Base-by-base conservation (phyloP, 1,284 basidiomycete genomes). In the Ustilago trichophora region DNA sequence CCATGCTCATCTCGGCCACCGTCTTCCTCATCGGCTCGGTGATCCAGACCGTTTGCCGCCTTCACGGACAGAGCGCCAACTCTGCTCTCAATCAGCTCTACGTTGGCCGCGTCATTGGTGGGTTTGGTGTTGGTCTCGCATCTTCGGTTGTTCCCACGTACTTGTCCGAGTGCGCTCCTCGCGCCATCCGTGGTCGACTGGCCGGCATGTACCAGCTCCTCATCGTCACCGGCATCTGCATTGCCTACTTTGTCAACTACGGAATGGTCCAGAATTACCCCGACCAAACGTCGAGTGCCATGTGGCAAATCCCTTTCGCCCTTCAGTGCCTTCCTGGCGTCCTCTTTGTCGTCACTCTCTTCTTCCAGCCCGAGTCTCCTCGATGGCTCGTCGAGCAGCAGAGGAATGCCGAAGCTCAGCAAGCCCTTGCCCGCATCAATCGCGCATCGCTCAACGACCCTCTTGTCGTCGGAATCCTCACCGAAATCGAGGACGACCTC, bases 181-280 rank as follows among this genome's bases (percentile, higher is more conserved):
- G 69, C 44, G 54, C 76, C 31, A 72, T 76, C n/a, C 76, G 78
- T 34, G 78, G 78, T 24, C 33, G 78, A 26, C 75, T 82, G 48
- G 80, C 80, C 21, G 76, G 75, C 40, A 77, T 77, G 49, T 84
- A 83, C 82, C 83, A 84, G 70, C 78, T 84, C 3, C 60, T 73
- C 29, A 73, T 69, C 38, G 76, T 78, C 22, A 68, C 72, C 26
- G 77, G 77, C 38, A 78, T 78, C 52, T 69, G 54, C 31, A 3
- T 71, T 15, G 54, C 63, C 46, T 66, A 62, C 36, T 66, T 62
- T 43, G 47, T 66, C 57, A 63, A 66, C 63, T 71, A 66, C 37
- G 63, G 63, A 11, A 59, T 66, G 57, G 45, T 50, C 2, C 52
- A 62, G 33, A 51, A 63, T 36, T 55, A 54, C 24, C 49, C 53